A percentile compares a stretch with the other conserved stretches of the same genome.
Conservation (phyloP, 1,139 yeast genomes). For the Meyerozyma smithsonii region DNA sequence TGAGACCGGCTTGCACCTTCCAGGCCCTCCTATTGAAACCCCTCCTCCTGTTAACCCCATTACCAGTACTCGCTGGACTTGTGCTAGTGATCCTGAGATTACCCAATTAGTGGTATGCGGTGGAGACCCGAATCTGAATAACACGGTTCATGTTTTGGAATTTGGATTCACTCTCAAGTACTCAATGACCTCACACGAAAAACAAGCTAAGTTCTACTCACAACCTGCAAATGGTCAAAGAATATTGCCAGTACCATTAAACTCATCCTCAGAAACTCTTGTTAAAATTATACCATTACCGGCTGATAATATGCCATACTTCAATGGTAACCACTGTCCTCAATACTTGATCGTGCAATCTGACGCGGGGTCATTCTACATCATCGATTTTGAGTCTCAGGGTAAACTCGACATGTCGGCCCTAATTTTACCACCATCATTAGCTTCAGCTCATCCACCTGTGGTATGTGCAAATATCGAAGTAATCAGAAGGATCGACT, state of each 20-base stretch:
- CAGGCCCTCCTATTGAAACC: slow-evolving; percentile 27
- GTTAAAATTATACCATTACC: slow-evolving; percentile 28
- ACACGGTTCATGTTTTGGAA: slow-evolving; percentile 60
- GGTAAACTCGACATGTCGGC: slow-evolving; percentile 56
- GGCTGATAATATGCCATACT: slow-evolving; percentile 49
- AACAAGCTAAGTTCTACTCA: slow-evolving; percentile 74
- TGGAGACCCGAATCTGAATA: slow-evolving; percentile 49
- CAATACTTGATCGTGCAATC: slow-evolving; percentile 52
- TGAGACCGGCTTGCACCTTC: slow-evolving; percentile 60
- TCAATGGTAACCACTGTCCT: slow-evolving; percentile 69
- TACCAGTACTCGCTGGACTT: slow-evolving; percentile 58
- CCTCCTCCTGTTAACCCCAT: slow-evolving; percentile 26
- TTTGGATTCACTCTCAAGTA: slow-evolving; percentile 81
- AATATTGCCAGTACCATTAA: slow-evolving; percentile 26
- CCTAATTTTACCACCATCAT: slow-evolving; percentile 68
- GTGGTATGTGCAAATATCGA: slow-evolving; percentile 52
- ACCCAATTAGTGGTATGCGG: slow-evolving; percentile 73
- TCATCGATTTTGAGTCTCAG: slow-evolving; percentile 31
- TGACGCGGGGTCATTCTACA: slow-evolving; percentile 47
- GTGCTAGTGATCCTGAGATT: slow-evolving; percentile 74
- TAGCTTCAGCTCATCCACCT: slow-evolving; percentile 77
- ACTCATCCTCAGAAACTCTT: slow-evolving; percentile 16
- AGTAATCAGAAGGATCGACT: slow-evolving; percentile 57
- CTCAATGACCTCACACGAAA: slow-evolving; percentile 74
- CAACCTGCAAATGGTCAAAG: slow-evolving; percentile 48